A percentile compares a stretch with the other conserved stretches of the same genome.
Conservation (phyloP, 1,284 basidiomycete species). For the Pyrrhoderma noxium region DNA sequence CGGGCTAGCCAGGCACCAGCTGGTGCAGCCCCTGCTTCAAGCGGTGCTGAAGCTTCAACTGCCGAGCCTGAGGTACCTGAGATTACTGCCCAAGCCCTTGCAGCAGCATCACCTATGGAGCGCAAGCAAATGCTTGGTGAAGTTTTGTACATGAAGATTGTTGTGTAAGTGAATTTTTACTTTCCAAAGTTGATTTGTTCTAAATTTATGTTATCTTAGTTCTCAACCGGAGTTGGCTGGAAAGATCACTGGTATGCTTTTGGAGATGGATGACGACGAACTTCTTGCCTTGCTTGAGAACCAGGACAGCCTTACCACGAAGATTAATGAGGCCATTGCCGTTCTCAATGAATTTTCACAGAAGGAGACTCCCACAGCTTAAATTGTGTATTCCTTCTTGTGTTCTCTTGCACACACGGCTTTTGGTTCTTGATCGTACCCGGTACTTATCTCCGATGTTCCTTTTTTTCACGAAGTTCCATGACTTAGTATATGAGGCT, state of each 20-base stretch:
- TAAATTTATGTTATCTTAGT: constrained; percentile 30
- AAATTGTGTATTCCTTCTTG: constrained; percentile 12
- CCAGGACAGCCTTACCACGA: constrained; percentile 72
- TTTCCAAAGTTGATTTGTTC: constrained; percentile 12
- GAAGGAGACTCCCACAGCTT: constrained; percentile 34
- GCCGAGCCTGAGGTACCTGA: constrained; percentile 36
- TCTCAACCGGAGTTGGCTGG: constrained; percentile 83
- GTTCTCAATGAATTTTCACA: constrained; percentile 75
- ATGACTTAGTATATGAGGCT: background rate
- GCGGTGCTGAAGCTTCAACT: constrained; percentile 27
- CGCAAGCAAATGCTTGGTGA: constrained; percentile 98
- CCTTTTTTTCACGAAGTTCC: constrained; percentile 14
- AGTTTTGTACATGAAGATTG: constrained; percentile 86
- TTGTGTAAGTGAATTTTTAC: constrained; percentile 44
- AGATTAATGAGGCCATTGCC: constrained; percentile 82
- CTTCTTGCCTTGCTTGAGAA: constrained; percentile 81
- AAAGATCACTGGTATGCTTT: constrained; percentile 96
- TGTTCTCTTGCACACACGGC: constrained; percentile 1
- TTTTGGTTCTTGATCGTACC: constrained; percentile 5
- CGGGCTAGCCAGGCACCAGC: constrained; percentile 23
- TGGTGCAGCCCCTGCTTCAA: constrained; percentile 27
- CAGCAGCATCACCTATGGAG: constrained; percentile 73
- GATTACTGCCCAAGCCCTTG: constrained; percentile 54
- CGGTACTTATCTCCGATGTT: constrained; percentile 1
- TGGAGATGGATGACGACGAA: constrained; percentile 95